Percentiles rank a stretch among this genome's conserved stretches.
These are phyloP conservation scores for Termitomyces sp. DNA, from an alignment of 768 basidiomycete genomes.

Conservation along the genomic window DNA sequence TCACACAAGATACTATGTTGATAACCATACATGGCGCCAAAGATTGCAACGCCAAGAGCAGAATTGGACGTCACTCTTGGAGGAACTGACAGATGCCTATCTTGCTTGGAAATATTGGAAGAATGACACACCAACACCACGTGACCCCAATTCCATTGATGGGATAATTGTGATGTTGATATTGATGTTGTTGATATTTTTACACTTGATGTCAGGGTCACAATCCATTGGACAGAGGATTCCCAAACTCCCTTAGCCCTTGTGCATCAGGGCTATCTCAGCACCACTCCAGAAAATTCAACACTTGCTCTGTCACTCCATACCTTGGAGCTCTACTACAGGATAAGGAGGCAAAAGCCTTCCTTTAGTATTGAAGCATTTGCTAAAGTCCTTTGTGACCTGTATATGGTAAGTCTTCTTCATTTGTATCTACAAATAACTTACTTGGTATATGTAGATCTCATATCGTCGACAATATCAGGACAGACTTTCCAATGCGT, in stretches of 20 bases:
- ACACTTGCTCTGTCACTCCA: background rate
- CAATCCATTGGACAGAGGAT: background rate
- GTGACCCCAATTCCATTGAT: background rate
- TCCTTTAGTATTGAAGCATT: slow-evolving; percentile 22
- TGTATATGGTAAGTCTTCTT: slow-evolving; percentile 12
- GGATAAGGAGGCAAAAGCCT: background rate
- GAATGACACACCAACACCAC: background rate
- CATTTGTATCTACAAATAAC: background rate
- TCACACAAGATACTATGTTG: background rate
- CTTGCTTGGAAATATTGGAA: background rate
- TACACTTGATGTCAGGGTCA: background rate
- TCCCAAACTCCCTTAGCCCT: background rate
- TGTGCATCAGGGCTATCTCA: background rate
- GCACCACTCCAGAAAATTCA: background rate
- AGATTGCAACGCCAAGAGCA: background rate
- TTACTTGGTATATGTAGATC: background rate
- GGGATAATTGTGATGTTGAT: background rate
- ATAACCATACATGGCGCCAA: background rate
- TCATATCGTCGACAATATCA: slow-evolving; percentile 21
- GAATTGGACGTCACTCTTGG: background rate
- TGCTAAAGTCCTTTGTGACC: slow-evolving; percentile 21
- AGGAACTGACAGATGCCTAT: background rate
- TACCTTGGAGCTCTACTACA: background rate
- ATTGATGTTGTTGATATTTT: background rate
- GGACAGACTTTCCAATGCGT: slow-evolving; percentile 24